A percentile compares a stretch with the other conserved stretches of the same genome.
phyloP scores from a whole-genome alignment of 129 eudicot genomes.

The Lactuca sativa region DNA sequence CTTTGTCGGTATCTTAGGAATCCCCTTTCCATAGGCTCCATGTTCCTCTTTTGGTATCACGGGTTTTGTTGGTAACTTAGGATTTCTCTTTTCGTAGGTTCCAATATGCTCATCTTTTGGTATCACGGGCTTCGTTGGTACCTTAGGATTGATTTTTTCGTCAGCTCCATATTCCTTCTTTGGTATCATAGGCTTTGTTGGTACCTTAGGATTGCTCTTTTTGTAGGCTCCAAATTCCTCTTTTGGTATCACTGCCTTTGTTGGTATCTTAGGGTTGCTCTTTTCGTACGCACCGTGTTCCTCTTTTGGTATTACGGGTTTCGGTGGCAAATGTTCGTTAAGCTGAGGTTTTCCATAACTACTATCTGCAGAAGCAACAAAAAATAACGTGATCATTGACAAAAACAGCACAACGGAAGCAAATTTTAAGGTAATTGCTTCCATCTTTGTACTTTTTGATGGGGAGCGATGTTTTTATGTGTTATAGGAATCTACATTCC shows the following conservation, averaged over 20 bases:
- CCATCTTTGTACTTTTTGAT: slow-evolving; percentile 24
- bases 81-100: background rate
- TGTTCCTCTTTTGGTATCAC: background rate
- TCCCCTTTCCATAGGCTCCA: background rate
- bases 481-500: background rate
- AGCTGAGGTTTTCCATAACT: slow-evolving; percentile 31
- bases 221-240: background rate
- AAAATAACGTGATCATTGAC: slow-evolving; percentile 10
- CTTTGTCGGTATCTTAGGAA: background rate
- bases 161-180: slow-evolving; percentile 2
- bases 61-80: background rate
- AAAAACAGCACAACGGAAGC: slow-evolving; percentile 21
- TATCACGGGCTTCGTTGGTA: slow-evolving; percentile 17
- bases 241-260: slow-evolving; percentile 17
- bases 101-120: too few species aligned
- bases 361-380: slow-evolving; percentile 20
- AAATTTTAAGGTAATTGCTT: slow-evolving; percentile 6
- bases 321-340: slow-evolving; percentile 11
- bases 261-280: slow-evolving; percentile 17
- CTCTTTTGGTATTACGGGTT: background rate
- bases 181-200: slow-evolving; percentile 26
- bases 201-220: slow-evolving; percentile 11
- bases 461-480: slow-evolving; percentile 4
- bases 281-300: background rate
- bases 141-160: background rate